Evolutionary conservation across 306 rosid species (phyloP).

Genomic region (Ochetophila trinervis): DNA sequence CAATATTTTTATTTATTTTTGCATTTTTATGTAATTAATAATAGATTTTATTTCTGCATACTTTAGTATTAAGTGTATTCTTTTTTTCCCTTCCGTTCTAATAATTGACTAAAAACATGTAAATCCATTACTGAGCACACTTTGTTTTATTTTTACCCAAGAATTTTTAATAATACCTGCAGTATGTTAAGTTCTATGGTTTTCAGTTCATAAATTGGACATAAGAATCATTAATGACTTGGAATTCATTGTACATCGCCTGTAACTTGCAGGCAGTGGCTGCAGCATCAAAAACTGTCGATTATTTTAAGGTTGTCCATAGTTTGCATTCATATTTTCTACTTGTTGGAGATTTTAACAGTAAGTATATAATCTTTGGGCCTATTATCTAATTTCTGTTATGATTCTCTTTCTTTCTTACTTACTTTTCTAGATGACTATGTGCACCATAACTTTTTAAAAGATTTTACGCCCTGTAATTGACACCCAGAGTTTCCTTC

Average conservation of each 20-base stretch:
- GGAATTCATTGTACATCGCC: conserved; percentile 21
- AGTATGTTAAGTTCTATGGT: neutral
- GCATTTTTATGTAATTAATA: too few species aligned
- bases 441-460: neutral
- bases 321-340: conserved; percentile 90
- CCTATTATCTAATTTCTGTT: conserved; percentile 18
- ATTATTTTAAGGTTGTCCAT: conserved; percentile 76
- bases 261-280: conserved; percentile 73
- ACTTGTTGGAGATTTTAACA: conserved; percentile 74
- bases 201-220: neutral
- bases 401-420: neutral
- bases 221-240: neutral
- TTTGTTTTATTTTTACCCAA: neutral
- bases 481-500: too few species aligned
- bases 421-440: conserved; percentile 15
- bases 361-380: conserved; percentile 47
- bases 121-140: neutral
- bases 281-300: conserved; percentile 96
- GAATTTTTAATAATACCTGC: neutral
- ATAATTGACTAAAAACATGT: neutral
- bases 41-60: too few species aligned
- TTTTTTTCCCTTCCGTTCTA: neutral
- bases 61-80: too few species aligned
- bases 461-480: too few species aligned
- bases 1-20: too few species aligned